These are phyloP conservation scores for Oryza coarctata DNA, from an alignment of 176 grass and related monocot species.

Conservation along the genomic window DNA sequence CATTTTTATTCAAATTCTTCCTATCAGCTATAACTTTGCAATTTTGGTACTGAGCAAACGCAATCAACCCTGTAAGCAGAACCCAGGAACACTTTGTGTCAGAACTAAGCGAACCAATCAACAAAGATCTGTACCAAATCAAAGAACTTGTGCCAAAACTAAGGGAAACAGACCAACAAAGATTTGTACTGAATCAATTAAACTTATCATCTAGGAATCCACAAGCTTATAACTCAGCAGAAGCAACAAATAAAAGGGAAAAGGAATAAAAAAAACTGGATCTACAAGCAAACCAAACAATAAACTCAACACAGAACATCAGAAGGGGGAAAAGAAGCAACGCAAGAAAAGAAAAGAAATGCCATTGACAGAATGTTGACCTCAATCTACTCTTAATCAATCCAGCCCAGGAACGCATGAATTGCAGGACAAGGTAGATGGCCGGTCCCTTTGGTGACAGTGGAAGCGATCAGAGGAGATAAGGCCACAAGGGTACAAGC, in stretches of 20 bases:
- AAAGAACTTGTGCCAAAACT: slow-evolving; percentile 7
- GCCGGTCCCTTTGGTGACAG: slow-evolving; percentile 7
- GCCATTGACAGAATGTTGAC: slow-evolving; percentile 35
- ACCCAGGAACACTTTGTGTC: slow-evolving; percentile 14
- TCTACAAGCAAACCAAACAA: slow-evolving; percentile 34
- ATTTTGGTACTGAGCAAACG: neutral
- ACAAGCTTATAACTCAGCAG: slow-evolving; percentile 14
- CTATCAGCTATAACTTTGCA: slow-evolving; percentile 29
- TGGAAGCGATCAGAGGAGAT: slow-evolving; percentile 29
- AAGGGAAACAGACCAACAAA: slow-evolving; percentile 13
- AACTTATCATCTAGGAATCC: neutral
- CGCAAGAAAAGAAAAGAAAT: neutral
- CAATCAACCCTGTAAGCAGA: slow-evolving; percentile 37
- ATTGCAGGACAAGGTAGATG: slow-evolving; percentile 14
- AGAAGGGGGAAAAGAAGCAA: neutral
- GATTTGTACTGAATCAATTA: neutral
- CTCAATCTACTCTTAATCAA: slow-evolving; percentile 39
- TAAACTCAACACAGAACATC: neutral
- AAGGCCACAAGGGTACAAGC: slow-evolving; percentile 11
- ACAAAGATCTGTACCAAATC: neutral
- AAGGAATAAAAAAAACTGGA: slow-evolving; percentile 15
- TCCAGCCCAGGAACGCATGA: slow-evolving; percentile 12
- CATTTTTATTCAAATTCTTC: slow-evolving; percentile 50
- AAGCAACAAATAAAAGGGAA: neutral
- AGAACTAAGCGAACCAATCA: slow-evolving; percentile 24